Evolutionary conservation across 495 filamentous ascomycete genomes (phyloP).

Genomic region (Opeltia flavorubescens): DNA sequence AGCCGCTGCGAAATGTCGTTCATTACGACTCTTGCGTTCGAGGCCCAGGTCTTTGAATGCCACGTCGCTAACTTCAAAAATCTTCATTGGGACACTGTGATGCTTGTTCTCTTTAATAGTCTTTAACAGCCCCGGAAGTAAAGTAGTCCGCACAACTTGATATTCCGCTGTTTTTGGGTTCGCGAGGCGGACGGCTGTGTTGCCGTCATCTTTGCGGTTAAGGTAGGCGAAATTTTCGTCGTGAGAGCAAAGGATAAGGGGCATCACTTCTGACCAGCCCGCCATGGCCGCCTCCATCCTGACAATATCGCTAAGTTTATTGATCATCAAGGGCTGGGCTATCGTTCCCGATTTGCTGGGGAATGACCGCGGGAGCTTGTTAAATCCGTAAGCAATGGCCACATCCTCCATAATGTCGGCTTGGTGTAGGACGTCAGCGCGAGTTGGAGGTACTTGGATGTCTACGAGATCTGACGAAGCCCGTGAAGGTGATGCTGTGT

Average conservation of each 20-base stretch:
- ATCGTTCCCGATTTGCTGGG: conserved; percentile 73
- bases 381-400: conserved; percentile 92
- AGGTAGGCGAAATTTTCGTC: conserved; percentile 98
- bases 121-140: conserved; percentile 86
- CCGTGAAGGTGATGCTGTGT: conserved; percentile 51
- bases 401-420: conserved; percentile 99
- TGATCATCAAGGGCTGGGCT: conserved; percentile 75
- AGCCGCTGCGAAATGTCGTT: conserved; percentile 88
- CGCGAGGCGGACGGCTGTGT: conserved; percentile 70
- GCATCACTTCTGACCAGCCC: conserved; percentile 93
- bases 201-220: conserved; percentile 80
- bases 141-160: conserved; percentile 82
- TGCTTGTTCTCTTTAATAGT: conserved; percentile 90
- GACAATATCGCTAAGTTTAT: conserved; percentile 88
- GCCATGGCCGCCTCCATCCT: conserved; percentile 84
- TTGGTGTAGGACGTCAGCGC: conserved; percentile 89
- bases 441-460: conserved; percentile 70
- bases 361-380: conserved; percentile 72
- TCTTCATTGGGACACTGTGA: conserved; percentile 75
- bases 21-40: conserved; percentile 80
- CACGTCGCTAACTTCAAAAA: conserved; percentile 88
- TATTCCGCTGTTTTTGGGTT: conserved; percentile 97
- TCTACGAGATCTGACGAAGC: conserved; percentile 52
- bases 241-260: conserved; percentile 91
- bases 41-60: conserved; percentile 66